phyloP scores from a whole-genome alignment of 176 grass and related monocot genomes.

The Triticum dicoccoides region DNA sequence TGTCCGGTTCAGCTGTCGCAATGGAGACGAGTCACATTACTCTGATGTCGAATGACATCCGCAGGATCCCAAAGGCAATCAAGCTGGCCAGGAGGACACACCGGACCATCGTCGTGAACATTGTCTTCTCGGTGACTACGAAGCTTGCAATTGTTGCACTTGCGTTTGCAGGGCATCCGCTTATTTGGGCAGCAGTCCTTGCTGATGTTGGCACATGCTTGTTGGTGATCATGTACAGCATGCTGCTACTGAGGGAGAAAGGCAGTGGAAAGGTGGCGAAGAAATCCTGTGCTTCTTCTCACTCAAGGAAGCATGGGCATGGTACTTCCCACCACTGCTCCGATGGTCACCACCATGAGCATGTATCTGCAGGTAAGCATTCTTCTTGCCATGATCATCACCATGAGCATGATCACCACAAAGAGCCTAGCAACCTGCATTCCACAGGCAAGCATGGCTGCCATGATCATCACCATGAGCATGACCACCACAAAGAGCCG shows the following conservation, averaged over 20 bases:
- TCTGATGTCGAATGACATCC: conserved; percentile 94
- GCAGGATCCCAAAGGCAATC: conserved; percentile 71
- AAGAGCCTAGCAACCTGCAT: conserved; percentile 15
- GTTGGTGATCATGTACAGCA: conserved; percentile 95
- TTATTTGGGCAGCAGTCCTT: conserved; percentile 93
- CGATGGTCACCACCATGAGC: conserved; percentile 24
- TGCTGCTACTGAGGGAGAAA: conserved; percentile 65
- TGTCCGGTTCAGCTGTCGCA: conserved; percentile 92
- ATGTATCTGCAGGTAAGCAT: conserved; percentile 25
- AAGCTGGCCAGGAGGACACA: conserved; percentile 68
- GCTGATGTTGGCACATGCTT: conserved; percentile 97
- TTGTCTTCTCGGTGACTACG: conserved; percentile 69
- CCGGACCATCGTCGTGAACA: conserved; percentile 67
- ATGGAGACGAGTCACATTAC: conserved; percentile 94
- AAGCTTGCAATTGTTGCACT: conserved; percentile 71
- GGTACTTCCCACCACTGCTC: conserved; percentile 27
- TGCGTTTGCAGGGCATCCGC: conserved; percentile 68
- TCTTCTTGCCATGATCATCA: conserved; percentile 26
- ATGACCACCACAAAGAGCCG: conserved; percentile 28
- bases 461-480: conserved; percentile 29
- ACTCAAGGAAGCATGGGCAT: conserved; percentile 27
- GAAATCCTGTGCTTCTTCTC: conserved; percentile 21
- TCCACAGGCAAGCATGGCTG: conserved; percentile 16
- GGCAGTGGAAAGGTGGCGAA: conserved; percentile 37
- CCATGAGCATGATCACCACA: conserved; percentile 22